Evolutionary conservation across 179 eudicot species (phyloP), one percentile per base, ranked within the genome.

Genomic region (Spergularia azorica): DNA sequence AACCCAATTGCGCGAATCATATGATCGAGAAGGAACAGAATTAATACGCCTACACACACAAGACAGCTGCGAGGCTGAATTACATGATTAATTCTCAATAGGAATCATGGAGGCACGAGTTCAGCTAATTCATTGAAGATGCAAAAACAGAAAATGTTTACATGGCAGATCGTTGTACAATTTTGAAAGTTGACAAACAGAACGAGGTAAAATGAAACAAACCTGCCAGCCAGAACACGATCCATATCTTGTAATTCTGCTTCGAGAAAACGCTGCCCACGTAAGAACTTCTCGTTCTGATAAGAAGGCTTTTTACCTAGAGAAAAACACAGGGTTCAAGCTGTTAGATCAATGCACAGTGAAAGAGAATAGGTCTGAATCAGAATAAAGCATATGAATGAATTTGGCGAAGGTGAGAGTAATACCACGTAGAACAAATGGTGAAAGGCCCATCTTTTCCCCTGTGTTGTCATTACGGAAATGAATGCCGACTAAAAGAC

Each of bases 171-270:
- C 4, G 39, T 36, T 36, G 39, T 36, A 36, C 39, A 36, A 38
- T 5, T n/a, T 32, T 67, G 10, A 15, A 67, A 38, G n/a, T 38
- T 41, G 4, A 21, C n/a, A 11, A 68, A 48, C 52, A 68, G 12
- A 0, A 39, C 16, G 5, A 48, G 21, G 43, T 15, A 14, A 26
- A 2, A 55, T 61, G 74, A 60, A 66, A 68, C 86, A 46, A 66
- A 94, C 98, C 93, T 81, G 85, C 96, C 98, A 84, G 94, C 84
- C 39, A 90, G 86, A 56, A 95, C 85, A 55, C 94, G 88, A 66
- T 93, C 99, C 94, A 87, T 89, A 80, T 93, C 96, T 79, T 88
- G 95, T 73, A 93, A 77, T 83, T 95, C 96, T 59, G 99, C 97
- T 81, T 94, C 98, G 9, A 95, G 98, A 74, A 95, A 87, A 10